A percentile compares a stretch with the other conserved stretches of the same genome.
These are phyloP conservation scores for Cupressus sempervirens DNA, from an alignment of 75 land plant species.

Conservation along the genomic window DNA sequence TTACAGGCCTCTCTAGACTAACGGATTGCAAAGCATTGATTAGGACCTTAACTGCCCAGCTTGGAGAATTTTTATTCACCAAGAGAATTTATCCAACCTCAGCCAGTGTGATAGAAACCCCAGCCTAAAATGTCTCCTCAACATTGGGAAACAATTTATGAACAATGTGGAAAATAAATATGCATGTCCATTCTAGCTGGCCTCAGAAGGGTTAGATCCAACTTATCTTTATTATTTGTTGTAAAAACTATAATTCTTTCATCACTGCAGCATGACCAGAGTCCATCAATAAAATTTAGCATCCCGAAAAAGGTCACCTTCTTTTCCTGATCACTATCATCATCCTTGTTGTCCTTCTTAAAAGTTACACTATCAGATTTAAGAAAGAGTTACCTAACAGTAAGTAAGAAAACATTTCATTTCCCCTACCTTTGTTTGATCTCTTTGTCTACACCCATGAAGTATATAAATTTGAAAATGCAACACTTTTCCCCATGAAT, in stretches of 20 bases:
- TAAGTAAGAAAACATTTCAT: no score
- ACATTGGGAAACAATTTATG: constrained; percentile 62
- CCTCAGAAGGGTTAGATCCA: no score
- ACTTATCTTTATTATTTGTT: no score
- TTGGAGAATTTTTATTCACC: constrained; percentile 42
- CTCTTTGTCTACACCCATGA: no score
- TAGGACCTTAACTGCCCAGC: constrained; percentile 66
- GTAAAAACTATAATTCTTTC: constrained; percentile 28
- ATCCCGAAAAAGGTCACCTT: constrained; percentile 49
- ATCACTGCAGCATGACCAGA: constrained; percentile 40
- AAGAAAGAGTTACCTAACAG: no score
- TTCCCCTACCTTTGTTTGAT: no score
- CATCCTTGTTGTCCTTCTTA: constrained; percentile 14
- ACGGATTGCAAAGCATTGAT: constrained; percentile 45
- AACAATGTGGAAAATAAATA: constrained; percentile 51
- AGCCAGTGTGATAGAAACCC: constrained; percentile 45
- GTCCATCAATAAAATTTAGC: constrained; percentile 63
- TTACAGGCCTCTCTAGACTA: constrained; percentile 5
- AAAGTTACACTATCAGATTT: no score
- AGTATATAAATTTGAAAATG: no score
- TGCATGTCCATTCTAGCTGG: no score
- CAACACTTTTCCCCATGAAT: no score
- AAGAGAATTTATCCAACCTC: constrained; percentile 68
- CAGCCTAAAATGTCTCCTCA: constrained; percentile 50
- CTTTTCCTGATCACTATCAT: constrained; percentile 14